These are phyloP conservation scores for Cairneyella variabilis DNA, from an alignment of 495 filamentous ascomycete genomes.

Conservation along the genomic window DNA sequence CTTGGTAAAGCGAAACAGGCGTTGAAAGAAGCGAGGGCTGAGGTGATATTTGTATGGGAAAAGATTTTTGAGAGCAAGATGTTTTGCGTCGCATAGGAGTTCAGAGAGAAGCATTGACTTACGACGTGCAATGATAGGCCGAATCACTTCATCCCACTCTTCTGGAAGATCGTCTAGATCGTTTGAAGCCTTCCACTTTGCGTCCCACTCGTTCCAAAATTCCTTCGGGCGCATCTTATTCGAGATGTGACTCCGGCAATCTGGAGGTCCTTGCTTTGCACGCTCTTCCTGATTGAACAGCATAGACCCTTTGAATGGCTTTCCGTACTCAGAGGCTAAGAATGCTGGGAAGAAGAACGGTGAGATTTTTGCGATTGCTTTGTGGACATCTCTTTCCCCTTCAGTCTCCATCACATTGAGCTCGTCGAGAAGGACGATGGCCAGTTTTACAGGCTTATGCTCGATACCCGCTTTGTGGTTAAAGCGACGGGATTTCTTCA, in stretches of 20 bases:
- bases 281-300: slow-evolving; percentile 37
- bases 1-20: too few species aligned
- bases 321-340: slow-evolving; percentile 29
- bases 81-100: too few species aligned
- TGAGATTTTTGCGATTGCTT: slow-evolving; percentile 6
- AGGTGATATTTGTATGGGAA: too few species aligned
- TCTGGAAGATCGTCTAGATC: slow-evolving; percentile 27
- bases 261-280: slow-evolving; percentile 29
- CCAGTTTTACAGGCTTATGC: neutral
- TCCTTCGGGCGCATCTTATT: slow-evolving; percentile 30
- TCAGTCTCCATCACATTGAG: slow-evolving; percentile 14
- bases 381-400: slow-evolving; percentile 4
- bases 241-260: slow-evolving; percentile 31
- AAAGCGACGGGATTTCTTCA: slow-evolving; percentile 21
- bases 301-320: slow-evolving; percentile 30
- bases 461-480: slow-evolving; percentile 2
- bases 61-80: too few species aligned
- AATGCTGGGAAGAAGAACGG: slow-evolving; percentile 22
- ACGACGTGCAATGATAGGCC: slow-evolving; percentile 40
- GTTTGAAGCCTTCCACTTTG: slow-evolving; percentile 12
- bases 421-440: slow-evolving; percentile 1
- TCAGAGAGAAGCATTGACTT: too few species aligned
- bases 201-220: slow-evolving; percentile 37
- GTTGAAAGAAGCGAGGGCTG: too few species aligned
- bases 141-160: slow-evolving; percentile 35